These are phyloP conservation scores for Breviolum minutum DNA, from an alignment of 73 alveolate species.

Conservation along the genomic window DNA sequence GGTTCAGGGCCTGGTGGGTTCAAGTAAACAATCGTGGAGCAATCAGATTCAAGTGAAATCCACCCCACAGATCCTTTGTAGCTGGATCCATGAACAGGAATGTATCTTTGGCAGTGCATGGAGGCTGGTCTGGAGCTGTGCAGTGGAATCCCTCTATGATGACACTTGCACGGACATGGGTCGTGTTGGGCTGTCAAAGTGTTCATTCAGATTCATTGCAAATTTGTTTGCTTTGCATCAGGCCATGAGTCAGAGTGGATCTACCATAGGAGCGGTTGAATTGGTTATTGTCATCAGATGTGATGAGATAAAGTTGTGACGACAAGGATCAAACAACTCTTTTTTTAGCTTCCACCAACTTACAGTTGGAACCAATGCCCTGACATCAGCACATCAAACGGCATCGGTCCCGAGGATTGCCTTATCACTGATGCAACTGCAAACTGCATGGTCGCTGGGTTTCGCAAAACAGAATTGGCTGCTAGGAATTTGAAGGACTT, in stretches of 20 bases:
- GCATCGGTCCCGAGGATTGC: slow-evolving; percentile 33
- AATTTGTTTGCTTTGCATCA: neutral
- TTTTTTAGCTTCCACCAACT: no score
- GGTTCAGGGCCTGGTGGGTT: neutral
- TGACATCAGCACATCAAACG: neutral
- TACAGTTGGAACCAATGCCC: neutral
- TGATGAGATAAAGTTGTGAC: no score
- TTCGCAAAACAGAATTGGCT: neutral
- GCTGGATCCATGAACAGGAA: neutral
- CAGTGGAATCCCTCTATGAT: slow-evolving; percentile 89
- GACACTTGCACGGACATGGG: slow-evolving; percentile 8
- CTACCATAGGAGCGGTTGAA: neutral
- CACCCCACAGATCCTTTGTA: no score
- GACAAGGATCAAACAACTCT: neutral
- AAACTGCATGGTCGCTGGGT: slow-evolving; percentile 61
- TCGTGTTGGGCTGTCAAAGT: neutral
- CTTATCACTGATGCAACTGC: slow-evolving; percentile 78
- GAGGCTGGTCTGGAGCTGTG: slow-evolving; percentile 94
- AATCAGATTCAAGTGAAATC: neutral
- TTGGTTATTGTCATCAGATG: no score
- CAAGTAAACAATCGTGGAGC: no score
- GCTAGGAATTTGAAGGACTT: neutral
- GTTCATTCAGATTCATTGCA: neutral
- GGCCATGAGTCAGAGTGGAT: neutral
- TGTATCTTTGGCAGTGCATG: slow-evolving; percentile 82